Conservation (phyloP, 2,329 filamentous ascomycete genomes). For the Akanthomyces dipterigenus region DNA sequence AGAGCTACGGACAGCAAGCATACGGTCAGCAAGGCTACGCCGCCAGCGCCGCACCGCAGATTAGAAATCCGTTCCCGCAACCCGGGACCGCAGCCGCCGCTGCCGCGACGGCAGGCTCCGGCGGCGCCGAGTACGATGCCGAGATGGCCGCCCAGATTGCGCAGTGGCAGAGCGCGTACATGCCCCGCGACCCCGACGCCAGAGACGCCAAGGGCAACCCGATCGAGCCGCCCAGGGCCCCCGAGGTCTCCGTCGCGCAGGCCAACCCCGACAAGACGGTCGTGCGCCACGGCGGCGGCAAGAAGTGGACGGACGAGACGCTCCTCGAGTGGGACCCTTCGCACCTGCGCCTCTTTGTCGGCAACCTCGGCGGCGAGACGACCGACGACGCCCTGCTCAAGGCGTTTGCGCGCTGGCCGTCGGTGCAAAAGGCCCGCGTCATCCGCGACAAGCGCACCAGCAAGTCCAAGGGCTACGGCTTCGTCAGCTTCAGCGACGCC, state of each 20-base stretch:
- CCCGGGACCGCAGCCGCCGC: conserved; percentile 39
- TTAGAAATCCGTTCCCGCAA: conserved; percentile 73
- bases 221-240: conserved; percentile 18
- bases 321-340: conserved; percentile 94
- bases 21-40: conserved; percentile 32
- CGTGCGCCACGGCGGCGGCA: conserved; percentile 78
- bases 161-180: conserved; percentile 90
- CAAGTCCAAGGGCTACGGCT: conserved; percentile 94
- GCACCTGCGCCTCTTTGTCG: conserved; percentile 91
- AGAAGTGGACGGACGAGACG: conserved; percentile 83
- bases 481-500: conserved; percentile 90
- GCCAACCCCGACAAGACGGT: conserved; percentile 66
- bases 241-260: conserved; percentile 35
- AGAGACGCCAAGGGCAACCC: conserved; percentile 29
- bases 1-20: conserved; percentile 31
- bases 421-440: conserved; percentile 86
- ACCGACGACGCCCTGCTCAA: conserved; percentile 94
- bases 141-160: conserved; percentile 89
- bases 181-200: conserved; percentile 35
- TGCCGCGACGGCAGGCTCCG: conserved; percentile 20
- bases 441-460: conserved; percentile 92
- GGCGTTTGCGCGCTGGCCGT: conserved; percentile 82
- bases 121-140: conserved; percentile 47
- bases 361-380: conserved; percentile 93
- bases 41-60: conserved; percentile 51